Evolutionary conservation across 208 protist species (phyloP).

Genomic region (Trypanosoma avium): DNA sequence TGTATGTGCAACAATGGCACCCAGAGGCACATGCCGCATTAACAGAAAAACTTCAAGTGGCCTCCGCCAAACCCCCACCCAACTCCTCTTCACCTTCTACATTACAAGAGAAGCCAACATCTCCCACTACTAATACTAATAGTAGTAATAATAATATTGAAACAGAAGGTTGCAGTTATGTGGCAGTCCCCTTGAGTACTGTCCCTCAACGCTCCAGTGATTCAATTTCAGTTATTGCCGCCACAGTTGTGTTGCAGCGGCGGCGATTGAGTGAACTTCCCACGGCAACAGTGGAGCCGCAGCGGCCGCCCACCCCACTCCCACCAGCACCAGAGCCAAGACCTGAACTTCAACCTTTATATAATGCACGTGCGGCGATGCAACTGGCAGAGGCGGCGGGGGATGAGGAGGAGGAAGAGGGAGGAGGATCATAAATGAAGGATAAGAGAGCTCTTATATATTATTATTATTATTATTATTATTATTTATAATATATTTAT

Average conservation of each 20-base stretch:
- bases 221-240: slow-evolving; percentile 70
- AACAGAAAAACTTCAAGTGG: slow-evolving; percentile 38
- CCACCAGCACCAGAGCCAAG: slow-evolving; percentile 65
- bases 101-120: slow-evolving; percentile 4
- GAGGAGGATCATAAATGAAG: neutral
- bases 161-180: slow-evolving; percentile 41
- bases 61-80: slow-evolving; percentile 10
- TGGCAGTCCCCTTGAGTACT: slow-evolving; percentile 47
- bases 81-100: neutral
- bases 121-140: neutral
- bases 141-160: too few species aligned
- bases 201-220: slow-evolving; percentile 46
- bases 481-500: neutral
- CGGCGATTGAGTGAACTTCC: slow-evolving; percentile 45
- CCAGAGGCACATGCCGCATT: slow-evolving; percentile 55
- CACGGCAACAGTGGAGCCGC: slow-evolving; percentile 47
- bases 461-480: neutral
- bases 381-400: slow-evolving; percentile 50
- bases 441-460: too few species aligned
- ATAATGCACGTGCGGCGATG: slow-evolving; percentile 59
- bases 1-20: slow-evolving; percentile 77
- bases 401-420: slow-evolving; percentile 29
- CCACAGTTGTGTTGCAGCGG: slow-evolving; percentile 33
- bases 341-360: slow-evolving; percentile 81
- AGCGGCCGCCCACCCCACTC: slow-evolving; percentile 83